Evolutionary conservation across 805 yeast species (phyloP), one percentile per base, ranked within the genome.

Genomic region (Pichia membranifaciens): DNA sequence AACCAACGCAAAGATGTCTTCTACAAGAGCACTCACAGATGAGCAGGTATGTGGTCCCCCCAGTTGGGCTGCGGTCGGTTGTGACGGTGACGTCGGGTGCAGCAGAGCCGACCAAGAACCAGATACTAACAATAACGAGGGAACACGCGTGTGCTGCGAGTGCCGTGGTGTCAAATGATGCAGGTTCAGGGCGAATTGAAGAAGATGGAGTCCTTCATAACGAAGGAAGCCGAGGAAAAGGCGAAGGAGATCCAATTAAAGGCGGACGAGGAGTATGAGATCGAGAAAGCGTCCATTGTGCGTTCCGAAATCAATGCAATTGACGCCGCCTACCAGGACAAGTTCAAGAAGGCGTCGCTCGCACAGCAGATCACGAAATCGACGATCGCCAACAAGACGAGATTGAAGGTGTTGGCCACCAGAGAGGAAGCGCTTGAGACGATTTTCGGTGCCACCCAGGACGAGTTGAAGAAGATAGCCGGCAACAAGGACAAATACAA

Each of bases 261-360:
- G 74, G 96, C 98, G 38, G 96, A 95, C 66, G 99, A 93, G 70
- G 99, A 93, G 72, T 93, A 91, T 66, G 98, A 93, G 70, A 90
- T 93, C 61, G 99, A 93, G 67, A 93, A 93, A 75, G 91, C 96
- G 20, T 81, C 88, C 49, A 82, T 93, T 62, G 98, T 93, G 50
- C 87, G 98, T 62, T 77, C 88, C 13, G 99, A 93, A 70, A 85
- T 85, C 48, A 83, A 93, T 44, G 80, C 90, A 44, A 88, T 93
- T 57, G 99, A 93, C 66, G 71, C 82, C 17, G 71, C 77, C 35
- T 87, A 82, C 65, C 90, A 84, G 54, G 81, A 79, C 58, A 88
- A 87, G 65, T 76, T 86, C 71, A 91, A 93, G 75, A 93, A 91
- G 69, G 90, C 96, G 2, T 72, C 88, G 29, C 81, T 93, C 67